Evolutionary conservation across 2,329 filamentous ascomycete genomes (phyloP), one percentile per base, ranked within the genome.

Genomic region (Beauveria australis): DNA sequence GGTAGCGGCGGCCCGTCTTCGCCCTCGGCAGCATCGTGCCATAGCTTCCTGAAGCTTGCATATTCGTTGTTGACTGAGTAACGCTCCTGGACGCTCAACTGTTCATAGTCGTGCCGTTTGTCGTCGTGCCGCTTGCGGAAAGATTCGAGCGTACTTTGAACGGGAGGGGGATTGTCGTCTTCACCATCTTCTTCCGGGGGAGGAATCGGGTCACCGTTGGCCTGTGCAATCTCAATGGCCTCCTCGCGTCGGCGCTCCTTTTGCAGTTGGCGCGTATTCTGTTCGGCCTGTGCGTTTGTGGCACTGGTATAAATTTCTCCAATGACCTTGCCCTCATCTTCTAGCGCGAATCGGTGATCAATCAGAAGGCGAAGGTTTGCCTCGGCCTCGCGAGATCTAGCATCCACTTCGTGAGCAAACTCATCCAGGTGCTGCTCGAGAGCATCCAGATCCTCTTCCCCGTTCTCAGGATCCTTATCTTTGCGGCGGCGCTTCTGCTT

Each of bases 1-100:
- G 82, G 80, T 1, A 86, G 68, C 0, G 77, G 76, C 9, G 80
- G 76, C 0, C 79, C 78, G 26, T 79, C 76, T 40, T 79, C 74
- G 5, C 76, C 77, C 56, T 79, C 76, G 44, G 77, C 70, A 5
- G 80, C 78, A 62, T 82, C 79, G 69, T 85, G 81, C 80, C 81
- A 82, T 26, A 79, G 70, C 66, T 79, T 79, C 69, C 83, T 84
- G 76, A 86, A 85, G n/a, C 73, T 71, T 61, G 79, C 76, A 66
- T 86, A 86, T 66, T 84, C 80, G 67, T 85, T 85, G 70, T 85
- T 77, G 14, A 75, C 65, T 5, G 76, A 81, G 67, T 85, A 86
- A 28, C 79, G 78, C 64, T 80, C 70, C 62, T 79, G 70, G 52
- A 74, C 67, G 41, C 67, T 72, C 64, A 79, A 70, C 1, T 66